Base-by-base conservation (phyloP, 1,284 basidiomycete species). In the Malassezia equina region DNA sequence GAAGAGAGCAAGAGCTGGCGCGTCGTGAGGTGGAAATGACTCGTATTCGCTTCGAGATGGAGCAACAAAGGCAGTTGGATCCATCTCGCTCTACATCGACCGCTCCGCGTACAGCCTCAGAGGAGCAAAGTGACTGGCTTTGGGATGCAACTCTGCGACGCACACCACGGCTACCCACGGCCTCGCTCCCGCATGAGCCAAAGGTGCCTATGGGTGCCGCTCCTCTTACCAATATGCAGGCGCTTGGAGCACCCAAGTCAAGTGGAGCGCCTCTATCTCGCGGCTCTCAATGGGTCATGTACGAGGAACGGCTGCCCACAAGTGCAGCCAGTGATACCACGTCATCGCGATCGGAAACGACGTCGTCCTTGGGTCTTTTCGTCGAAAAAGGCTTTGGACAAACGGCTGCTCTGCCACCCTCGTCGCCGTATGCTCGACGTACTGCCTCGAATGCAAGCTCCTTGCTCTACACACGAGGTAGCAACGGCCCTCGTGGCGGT, bases 351-450 rank as follows among this genome's bases (percentile, higher is more conserved):
- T 29, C 47, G 17, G 17, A 40, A 23, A 25, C 28, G n/a, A 28
- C 23, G 21, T 24, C 47, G 17, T 29, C 28, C 25, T 17, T 36
- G 46, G 32, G 46, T 11, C 34, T 36, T 19, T 36, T 23, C 39
- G 46, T 47, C 9, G 36, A 41, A 23, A 27, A 32, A 13, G 34
- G 51, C 13, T 53, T 53, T 31, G 45, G 51, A 9, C 29, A 39
- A 29, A 15, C 51, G 7, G 23, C 34, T 25, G 7, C 51, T 4
- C 42, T 53, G 4, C 19, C 44, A 7, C 9, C 29, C n/a, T 40
- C 44, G 17, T 53, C 52, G 17, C 45, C 52, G 25, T 53, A 53
- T 17, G n/a, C 40, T 17, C 44, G 45, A 25, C 21, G 33, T 15
- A 25, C 48, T 3, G 34, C 25, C n/a, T 39, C 44, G 17, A 31